phyloP scores from a whole-genome alignment of 495 filamentous ascomycete species.

The Penicillium diatomitis region DNA sequence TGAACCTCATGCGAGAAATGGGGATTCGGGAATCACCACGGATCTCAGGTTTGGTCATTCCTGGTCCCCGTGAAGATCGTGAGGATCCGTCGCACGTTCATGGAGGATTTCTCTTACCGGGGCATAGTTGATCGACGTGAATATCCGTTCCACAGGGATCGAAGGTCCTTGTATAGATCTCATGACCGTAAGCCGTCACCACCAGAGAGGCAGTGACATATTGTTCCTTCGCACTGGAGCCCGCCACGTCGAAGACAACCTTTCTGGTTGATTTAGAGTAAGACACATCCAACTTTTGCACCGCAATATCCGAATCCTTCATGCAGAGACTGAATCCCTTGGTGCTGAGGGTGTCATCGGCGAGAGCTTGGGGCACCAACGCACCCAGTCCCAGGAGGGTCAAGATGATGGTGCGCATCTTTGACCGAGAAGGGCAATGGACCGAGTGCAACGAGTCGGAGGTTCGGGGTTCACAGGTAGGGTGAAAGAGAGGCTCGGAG shows the following conservation, averaged over 20 bases:
- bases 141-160: slow-evolving; percentile 66
- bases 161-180: slow-evolving; percentile 73
- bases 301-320: slow-evolving; percentile 53
- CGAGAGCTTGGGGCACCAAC: slow-evolving; percentile 43
- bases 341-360: slow-evolving; percentile 68
- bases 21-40: no score
- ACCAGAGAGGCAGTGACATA: slow-evolving; percentile 74
- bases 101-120: slow-evolving; percentile 45
- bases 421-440: neutral
- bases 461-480: no score
- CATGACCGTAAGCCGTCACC: slow-evolving; percentile 77
- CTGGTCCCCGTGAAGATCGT: no score
- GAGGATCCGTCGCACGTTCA: neutral
- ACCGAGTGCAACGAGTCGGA: no score
- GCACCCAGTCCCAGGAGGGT: slow-evolving; percentile 23
- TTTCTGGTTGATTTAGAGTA: slow-evolving; percentile 66
- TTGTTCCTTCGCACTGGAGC: slow-evolving; percentile 61
- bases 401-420: slow-evolving; percentile 23
- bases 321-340: slow-evolving; percentile 70
- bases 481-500: no score
- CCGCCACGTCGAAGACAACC: slow-evolving; percentile 76
- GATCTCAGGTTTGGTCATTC: no score
- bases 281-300: slow-evolving; percentile 65
- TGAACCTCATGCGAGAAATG: no score
- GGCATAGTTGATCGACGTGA: slow-evolving; percentile 67